Conservation (phyloP, 192 early-diverging fungal species). For the Physocladia obscura region DNA sequence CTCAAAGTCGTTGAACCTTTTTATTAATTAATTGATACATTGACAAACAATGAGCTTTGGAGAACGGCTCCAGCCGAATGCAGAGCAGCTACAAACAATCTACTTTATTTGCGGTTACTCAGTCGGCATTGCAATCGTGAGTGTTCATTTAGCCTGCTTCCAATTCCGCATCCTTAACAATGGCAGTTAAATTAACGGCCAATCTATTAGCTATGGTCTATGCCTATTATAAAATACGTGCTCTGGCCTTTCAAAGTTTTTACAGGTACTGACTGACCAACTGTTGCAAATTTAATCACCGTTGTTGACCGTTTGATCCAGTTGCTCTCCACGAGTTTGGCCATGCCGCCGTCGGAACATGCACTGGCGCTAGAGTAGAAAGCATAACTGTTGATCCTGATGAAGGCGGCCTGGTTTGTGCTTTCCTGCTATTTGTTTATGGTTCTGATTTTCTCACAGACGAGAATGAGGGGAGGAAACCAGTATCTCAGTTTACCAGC, state of each 20-base stretch:
- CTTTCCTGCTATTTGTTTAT: background rate
- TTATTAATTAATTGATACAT: background rate
- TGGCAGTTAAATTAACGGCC: background rate
- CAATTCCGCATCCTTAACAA: background rate
- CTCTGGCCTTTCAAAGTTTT: slow-evolving; percentile 91
- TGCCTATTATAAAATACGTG: slow-evolving; percentile 79
- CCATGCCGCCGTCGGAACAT: slow-evolving; percentile 81
- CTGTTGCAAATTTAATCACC: background rate
- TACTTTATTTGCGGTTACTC: slow-evolving; percentile 46
- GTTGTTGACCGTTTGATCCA: slow-evolving; percentile 33
- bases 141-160: background rate
- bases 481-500: slow-evolving; percentile 81
- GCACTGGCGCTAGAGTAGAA: slow-evolving; percentile 86
- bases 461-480: slow-evolving; percentile 63
- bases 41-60: no score
- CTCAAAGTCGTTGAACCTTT: background rate
- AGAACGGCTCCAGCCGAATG: slow-evolving; percentile 31
- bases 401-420: slow-evolving; percentile 76
- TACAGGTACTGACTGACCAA: background rate
- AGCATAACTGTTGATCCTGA: slow-evolving; percentile 89
- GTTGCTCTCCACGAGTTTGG: slow-evolving; percentile 95
- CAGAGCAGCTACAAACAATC: slow-evolving; percentile 47
- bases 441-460: slow-evolving; percentile 31
- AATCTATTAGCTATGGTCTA: slow-evolving; percentile 70
- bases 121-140: slow-evolving; percentile 23